Conservation (phyloP, 2,329 filamentous ascomycete species). For the Aspergillus fumigatiaffinis region DNA sequence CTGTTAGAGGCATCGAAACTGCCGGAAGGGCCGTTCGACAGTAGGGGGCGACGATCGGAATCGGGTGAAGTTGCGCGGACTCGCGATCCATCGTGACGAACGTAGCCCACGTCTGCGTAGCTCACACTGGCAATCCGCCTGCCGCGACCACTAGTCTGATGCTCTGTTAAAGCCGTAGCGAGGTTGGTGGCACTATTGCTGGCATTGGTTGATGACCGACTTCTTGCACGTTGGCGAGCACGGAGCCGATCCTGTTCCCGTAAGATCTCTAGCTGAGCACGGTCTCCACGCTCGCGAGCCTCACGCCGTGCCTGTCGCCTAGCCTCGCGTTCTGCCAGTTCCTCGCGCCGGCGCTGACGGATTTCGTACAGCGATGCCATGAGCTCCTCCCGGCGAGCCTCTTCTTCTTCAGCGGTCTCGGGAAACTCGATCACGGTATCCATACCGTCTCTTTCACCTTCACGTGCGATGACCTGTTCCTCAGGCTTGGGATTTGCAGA, state of each 20-base stretch:
- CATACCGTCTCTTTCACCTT: slow-evolving; percentile 87
- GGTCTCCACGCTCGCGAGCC: slow-evolving; percentile 68
- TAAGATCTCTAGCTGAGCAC: slow-evolving; percentile 63
- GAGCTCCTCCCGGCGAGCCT: slow-evolving; percentile 74
- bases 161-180: slow-evolving; percentile 37
- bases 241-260: slow-evolving; percentile 53
- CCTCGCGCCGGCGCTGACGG: slow-evolving; percentile 68
- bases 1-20: slow-evolving; percentile 22
- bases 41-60: slow-evolving; percentile 45
- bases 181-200: slow-evolving; percentile 34
- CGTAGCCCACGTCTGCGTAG: slow-evolving; percentile 46
- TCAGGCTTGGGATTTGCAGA: slow-evolving; percentile 66
- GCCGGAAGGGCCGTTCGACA: slow-evolving; percentile 37
- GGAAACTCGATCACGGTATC: slow-evolving; percentile 86
- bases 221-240: slow-evolving; percentile 44
- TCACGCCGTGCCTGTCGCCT: slow-evolving; percentile 66
- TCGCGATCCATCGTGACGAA: slow-evolving; percentile 48
- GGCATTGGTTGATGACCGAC: slow-evolving; percentile 24
- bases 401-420: slow-evolving; percentile 73
- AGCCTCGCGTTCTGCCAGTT: slow-evolving; percentile 73
- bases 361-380: slow-evolving; percentile 95
- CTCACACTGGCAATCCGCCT: slow-evolving; percentile 46
- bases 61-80: slow-evolving; percentile 45
- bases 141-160: slow-evolving; percentile 42
- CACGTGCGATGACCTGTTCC: slow-evolving; percentile 79